phyloP scores from a whole-genome alignment of 179 eudicot species.

The Silene vulgaris region DNA sequence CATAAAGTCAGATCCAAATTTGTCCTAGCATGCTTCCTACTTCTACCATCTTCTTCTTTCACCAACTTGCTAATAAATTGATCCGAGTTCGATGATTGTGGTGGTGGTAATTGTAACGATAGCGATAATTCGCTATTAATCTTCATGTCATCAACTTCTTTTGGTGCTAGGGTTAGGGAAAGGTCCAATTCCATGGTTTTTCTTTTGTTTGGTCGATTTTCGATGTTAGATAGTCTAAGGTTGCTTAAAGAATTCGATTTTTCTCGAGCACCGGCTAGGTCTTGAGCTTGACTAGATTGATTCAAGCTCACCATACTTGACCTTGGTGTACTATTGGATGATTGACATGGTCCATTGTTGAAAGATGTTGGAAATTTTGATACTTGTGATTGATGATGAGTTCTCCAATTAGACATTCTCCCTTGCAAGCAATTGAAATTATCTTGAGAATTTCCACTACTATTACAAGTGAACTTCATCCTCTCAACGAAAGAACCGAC shows the following conservation, averaged over 20 bases:
- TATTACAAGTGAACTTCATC: conserved; percentile 11
- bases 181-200: conserved; percentile 56
- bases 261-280: conserved; percentile 8
- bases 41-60: conserved; percentile 27
- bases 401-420: conserved; percentile 27
- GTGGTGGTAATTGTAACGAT: conserved; percentile 34
- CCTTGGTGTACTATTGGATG: conserved; percentile 15
- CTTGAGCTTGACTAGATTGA: conserved; percentile 19
- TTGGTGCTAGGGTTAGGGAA: conserved; percentile 42
- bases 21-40: conserved; percentile 27
- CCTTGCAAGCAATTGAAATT: conserved; percentile 20
- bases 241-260: conserved; percentile 6
- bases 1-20: conserved; percentile 70
- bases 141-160: conserved; percentile 18
- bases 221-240: conserved; percentile 11
- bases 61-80: conserved; percentile 26
- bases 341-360: conserved; percentile 14
- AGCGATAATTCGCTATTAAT: conserved; percentile 41
- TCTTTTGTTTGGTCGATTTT: conserved; percentile 29
- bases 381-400: conserved; percentile 19
- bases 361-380: conserved; percentile 10
- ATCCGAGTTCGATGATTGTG: conserved; percentile 16
- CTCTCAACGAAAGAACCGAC: conserved; percentile 19
- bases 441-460: background rate
- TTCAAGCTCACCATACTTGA: conserved; percentile 19